A percentile compares a stretch with the other conserved stretches of the same genome.
Conservation (phyloP, 1,284 basidiomycete species). For the Phaffia rhodozyma region DNA sequence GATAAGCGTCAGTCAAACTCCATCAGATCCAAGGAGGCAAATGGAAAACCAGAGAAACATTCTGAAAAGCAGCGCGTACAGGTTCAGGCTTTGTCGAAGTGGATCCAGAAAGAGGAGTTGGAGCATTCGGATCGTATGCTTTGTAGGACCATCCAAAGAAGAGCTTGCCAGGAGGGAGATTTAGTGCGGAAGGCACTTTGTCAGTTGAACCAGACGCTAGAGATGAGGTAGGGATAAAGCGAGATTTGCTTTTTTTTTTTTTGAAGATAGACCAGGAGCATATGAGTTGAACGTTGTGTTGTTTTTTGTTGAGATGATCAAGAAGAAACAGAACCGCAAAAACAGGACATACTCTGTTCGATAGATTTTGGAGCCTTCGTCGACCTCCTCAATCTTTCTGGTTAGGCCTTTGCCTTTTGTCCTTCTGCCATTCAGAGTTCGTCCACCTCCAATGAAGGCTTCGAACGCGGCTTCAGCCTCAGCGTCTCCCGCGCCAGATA, state of each 20-base stretch:
- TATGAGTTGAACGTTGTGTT: constrained; percentile 20
- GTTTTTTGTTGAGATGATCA: constrained; percentile 5
- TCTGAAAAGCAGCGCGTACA: neutral
- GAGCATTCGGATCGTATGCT: constrained; percentile 43
- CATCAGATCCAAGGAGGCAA: neutral
- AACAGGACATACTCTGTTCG: constrained; percentile 60
- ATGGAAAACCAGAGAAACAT: neutral
- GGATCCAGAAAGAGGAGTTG: constrained; percentile 1
- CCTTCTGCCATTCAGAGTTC: constrained; percentile 72
- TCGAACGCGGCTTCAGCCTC: constrained; percentile 50
- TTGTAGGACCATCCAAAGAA: constrained; percentile 84
- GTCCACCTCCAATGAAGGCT: constrained; percentile 84
- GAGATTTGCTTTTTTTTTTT: constrained; percentile 50
- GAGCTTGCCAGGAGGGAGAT: constrained; percentile 80
- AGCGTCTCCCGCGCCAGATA: constrained; percentile 36
- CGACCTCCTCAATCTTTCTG: constrained; percentile 63
- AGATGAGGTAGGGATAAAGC: constrained; percentile 71
- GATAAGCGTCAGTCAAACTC: neutral
- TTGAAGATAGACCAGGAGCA: constrained; percentile 4
- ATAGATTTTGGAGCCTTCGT: constrained; percentile 73
- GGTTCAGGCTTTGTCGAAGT: neutral
- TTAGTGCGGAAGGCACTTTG: constrained; percentile 78
- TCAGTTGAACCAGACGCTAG: constrained; percentile 51
- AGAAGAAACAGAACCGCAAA: neutral
- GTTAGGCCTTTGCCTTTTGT: constrained; percentile 87